Evolutionary conservation across 225 moss, liverwort and hornwort species (phyloP).

Genomic region (Climacium dendroides): DNA sequence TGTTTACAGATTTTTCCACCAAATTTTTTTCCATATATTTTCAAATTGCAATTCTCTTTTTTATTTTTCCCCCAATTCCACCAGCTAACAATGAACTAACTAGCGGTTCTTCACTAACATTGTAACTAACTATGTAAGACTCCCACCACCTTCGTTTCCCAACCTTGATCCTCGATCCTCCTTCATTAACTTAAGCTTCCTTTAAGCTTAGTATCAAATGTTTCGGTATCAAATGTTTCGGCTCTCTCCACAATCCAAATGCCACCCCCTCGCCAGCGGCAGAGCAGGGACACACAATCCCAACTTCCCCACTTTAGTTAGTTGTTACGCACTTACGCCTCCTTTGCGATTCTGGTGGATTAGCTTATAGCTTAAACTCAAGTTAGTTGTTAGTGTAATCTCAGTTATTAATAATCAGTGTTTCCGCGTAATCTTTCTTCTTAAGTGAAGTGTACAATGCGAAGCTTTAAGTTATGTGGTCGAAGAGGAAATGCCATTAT

Average conservation of each 20-base stretch:
- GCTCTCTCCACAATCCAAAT: neutral
- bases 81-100: too few relatives aligned
- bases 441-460: neutral
- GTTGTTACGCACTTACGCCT: too few relatives aligned
- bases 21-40: too few relatives aligned
- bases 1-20: too few relatives aligned
- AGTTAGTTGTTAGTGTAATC: neutral
- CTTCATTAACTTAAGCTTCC: neutral
- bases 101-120: neutral
- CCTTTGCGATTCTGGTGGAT: neutral
- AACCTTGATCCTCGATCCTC: neutral
- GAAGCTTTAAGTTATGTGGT: neutral
- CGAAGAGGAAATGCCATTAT: neutral
- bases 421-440: neutral
- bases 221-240: neutral
- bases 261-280: too few relatives aligned
- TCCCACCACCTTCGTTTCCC: neutral
- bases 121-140: neutral
- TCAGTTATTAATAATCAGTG: neutral
- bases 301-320: neutral
- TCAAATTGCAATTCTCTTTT: too few relatives aligned
- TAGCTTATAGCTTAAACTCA: too few relatives aligned
- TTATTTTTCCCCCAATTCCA: too few relatives aligned
- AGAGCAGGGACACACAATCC: neutral
- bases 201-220: too few relatives aligned